phyloP scores from a whole-genome alignment of 179 eudicot species.

The Patellifolia procumbens region DNA sequence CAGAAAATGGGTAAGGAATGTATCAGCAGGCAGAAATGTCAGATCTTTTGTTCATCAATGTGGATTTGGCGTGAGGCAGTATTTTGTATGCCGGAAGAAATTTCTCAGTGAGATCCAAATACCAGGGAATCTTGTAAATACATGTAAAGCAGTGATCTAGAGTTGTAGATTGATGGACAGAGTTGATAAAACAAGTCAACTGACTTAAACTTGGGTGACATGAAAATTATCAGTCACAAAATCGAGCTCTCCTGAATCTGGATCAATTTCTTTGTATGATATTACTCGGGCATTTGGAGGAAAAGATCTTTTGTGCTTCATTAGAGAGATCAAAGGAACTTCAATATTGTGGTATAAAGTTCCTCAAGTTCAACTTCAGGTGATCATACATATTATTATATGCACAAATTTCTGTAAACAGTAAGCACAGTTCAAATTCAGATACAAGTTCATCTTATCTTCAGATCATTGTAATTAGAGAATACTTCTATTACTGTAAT shows the following conservation, averaged over 20 bases:
- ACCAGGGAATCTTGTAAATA: constrained; percentile 20
- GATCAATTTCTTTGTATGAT: no score
- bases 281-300: neutral
- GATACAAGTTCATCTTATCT: constrained; percentile 15
- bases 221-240: neutral
- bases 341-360: constrained; percentile 11
- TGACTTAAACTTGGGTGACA: neutral
- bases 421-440: constrained; percentile 1
- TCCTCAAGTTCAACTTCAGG: neutral
- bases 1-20: constrained; percentile 30
- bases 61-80: constrained; percentile 36
- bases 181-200: neutral
- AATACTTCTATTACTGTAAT: neutral
- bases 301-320: neutral
- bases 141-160: constrained; percentile 25
- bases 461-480: constrained; percentile 10
- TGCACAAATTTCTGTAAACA: constrained; percentile 11
- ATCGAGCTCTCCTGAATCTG: no score
- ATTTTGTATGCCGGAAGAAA: constrained; percentile 13
- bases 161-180: constrained; percentile 1
- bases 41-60: constrained; percentile 28
- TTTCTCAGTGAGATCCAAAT: constrained; percentile 2
- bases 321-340: neutral
- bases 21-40: constrained; percentile 23
- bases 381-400: neutral